phyloP scores from a whole-genome alignment of 2,329 filamentous ascomycete species.

The Talaromyces sp. region DNA sequence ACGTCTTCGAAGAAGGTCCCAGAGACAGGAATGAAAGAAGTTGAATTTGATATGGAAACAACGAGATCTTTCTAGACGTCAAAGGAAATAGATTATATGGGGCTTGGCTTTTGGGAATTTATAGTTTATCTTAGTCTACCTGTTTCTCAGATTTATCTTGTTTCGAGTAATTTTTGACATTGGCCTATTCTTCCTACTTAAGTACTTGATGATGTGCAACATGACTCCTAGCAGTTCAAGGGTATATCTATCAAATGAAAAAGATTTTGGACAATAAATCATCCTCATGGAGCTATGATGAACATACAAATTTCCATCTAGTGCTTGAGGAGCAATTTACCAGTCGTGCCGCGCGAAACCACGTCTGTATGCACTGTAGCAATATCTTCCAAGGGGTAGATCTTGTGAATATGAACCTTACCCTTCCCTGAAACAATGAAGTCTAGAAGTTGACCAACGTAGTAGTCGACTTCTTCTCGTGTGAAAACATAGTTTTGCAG shows the following conservation, averaged over 20 bases:
- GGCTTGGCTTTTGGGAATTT: neutral
- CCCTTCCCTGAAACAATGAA: neutral
- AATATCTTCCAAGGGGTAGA: neutral
- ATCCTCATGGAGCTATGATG: neutral
- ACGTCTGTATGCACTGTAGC: neutral
- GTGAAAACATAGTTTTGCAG: neutral
- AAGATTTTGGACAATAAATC: neutral
- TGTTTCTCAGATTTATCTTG: neutral
- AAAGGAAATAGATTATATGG: neutral
- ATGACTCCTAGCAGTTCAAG: neutral
- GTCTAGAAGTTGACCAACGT: neutral
- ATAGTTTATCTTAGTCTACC: neutral
- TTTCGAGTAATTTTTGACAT: neutral
- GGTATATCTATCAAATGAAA: neutral
- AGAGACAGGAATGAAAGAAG: neutral
- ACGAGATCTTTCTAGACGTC: neutral
- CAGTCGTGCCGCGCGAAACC: neutral
- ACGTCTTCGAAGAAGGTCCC: neutral
- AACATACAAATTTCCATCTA: neutral
- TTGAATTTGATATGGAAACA: neutral
- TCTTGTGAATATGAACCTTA: neutral
- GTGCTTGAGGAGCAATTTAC: constrained; percentile 1
- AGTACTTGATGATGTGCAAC: neutral
- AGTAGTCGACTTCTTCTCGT: neutral
- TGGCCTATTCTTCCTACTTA: neutral